Evolutionary conservation across 192 early-diverging fungal species (phyloP), one percentile per base, ranked within the genome.

Genomic region (Coemansia sp.): DNA sequence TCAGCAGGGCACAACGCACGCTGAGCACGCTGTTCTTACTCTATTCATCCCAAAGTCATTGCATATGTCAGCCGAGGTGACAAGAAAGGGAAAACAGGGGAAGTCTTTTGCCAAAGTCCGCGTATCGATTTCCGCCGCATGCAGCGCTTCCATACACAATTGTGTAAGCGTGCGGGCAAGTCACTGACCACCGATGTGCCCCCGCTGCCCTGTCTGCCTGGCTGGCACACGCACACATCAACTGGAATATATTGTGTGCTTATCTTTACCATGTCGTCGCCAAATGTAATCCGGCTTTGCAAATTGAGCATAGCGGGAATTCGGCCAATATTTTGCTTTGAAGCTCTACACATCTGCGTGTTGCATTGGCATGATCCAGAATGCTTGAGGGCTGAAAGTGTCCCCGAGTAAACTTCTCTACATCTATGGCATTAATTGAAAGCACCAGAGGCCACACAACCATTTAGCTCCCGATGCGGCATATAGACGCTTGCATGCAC

Each of bases 391-490:
- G 71, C 40, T 23, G 18, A 57, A 19, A 77, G 43, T 19, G 74
- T 71, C 62, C 68, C 69, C 2, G 69, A 65, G 54, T 69, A 78
- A 40, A 72, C 35, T 48, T 71, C 75, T 78, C 71, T 54, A 45
- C 12, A 10, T 44, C 23, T 18, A 12, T n/a, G 42, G 18, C 24
- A 47, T 38, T 46, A 54, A 52, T 44, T 44, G 42, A 44, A 44
- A 44, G 12, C 14, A 19, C 6, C 19, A 19, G 18, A 44, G 18
- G 35, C 12, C 35, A 16, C 35, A 16, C 35, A 10, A 38, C 35
- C 6, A 33, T 29, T 60, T 52, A 19, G 33, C 33, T 35, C 18
- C n/a, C 14, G 33, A 54, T 6, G 8, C 33, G 42, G 35, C 18
- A 38, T 30, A n/a, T 24, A 16, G 11, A 54, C 51, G 51, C 49